These are phyloP conservation scores for Nidularia pulvinata DNA, from an alignment of 768 basidiomycete species.

Conservation along the genomic window DNA sequence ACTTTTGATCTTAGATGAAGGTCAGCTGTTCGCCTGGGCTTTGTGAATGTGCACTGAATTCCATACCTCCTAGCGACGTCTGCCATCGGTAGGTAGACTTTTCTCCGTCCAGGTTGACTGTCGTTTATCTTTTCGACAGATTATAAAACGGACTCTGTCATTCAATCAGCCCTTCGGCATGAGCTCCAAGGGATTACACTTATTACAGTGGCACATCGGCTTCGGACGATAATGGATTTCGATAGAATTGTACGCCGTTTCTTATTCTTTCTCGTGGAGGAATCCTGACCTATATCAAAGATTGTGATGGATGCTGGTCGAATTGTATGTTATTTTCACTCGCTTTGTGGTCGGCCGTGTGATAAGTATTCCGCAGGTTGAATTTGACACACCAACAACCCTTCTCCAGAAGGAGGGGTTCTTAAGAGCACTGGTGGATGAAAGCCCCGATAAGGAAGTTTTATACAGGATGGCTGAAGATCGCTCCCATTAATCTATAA, in stretches of 20 bases:
- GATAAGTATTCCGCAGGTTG: slow-evolving; percentile 27
- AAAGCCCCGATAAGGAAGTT: slow-evolving; percentile 49
- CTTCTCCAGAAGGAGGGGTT: slow-evolving; percentile 51
- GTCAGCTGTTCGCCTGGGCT: slow-evolving; percentile 20
- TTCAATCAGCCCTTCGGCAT: slow-evolving; percentile 63
- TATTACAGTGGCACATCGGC: slow-evolving; percentile 63
- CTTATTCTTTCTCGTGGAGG: slow-evolving; percentile 5
- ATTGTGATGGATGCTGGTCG: slow-evolving; percentile 46
- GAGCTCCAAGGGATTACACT: slow-evolving; percentile 59
- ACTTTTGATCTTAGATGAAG: slow-evolving; percentile 60
- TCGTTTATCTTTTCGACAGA: slow-evolving; percentile 19
- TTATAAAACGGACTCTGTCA: slow-evolving; percentile 62
- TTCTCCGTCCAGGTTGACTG: too few relatives aligned
- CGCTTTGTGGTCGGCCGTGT: too few relatives aligned
- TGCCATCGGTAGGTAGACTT: slow-evolving; percentile 32
- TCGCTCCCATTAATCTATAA: too few relatives aligned
- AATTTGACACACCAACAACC: slow-evolving; percentile 52
- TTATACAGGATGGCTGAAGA: slow-evolving; percentile 39
- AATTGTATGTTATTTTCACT: slow-evolving; percentile 16
- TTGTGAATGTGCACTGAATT: slow-evolving; percentile 48
- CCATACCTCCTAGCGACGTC: slow-evolving; percentile 26
- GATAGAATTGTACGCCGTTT: slow-evolving; percentile 29
- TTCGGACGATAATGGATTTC: slow-evolving; percentile 62
- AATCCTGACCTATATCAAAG: slow-evolving; percentile 8
- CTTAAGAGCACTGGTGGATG: slow-evolving; percentile 55